Base-by-base conservation (phyloP, 495 filamentous ascomycete species). In the Podospora sp. region DNA sequence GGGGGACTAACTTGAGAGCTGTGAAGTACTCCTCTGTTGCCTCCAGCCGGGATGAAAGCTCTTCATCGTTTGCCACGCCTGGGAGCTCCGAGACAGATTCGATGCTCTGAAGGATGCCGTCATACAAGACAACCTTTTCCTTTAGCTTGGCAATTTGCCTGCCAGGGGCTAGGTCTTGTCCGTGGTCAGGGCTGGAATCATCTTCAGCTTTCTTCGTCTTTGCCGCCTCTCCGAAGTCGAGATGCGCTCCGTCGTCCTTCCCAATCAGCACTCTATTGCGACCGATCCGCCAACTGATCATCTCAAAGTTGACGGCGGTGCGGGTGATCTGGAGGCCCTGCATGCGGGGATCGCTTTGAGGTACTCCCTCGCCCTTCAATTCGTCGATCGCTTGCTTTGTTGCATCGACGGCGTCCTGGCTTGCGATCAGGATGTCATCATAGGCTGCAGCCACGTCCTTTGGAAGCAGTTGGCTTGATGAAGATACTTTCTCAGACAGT, bases 351-450 rank as follows among this genome's bases (percentile, higher is more conserved):
- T 99, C 95, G 62, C 92, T 87, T 72, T 91, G 90, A n/a, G 89
- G 84, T 27, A 97, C 88, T 1, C 92, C 91, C 71, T 98, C 96
- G 67, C 82, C 86, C 53, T 85, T 84, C 27, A 97, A 82, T 73
- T 97, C 95, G 65, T 98, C 95, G 69, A 98, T 94, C 24, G 92
- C 93, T 62, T 90, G 90, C 72, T 96, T 96, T 0, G 92, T 94
- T 14, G 92, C 91, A 79, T 99, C 96, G 12, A 92, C 92, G 1
- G 92, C 93, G 74, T 99, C 96, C 80, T 97, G 96, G 72, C 92
- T 94, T 16, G 93, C 88, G 66, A 89, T 90, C 50, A 99, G 88
- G 25, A 97, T 88, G 66, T 91, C 91, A 69, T 99, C 96, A 73
- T 97, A 99, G 1, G 92, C 93, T 6, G 90, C 90, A 16, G 93